phyloP scores from a whole-genome alignment of 495 filamentous ascomycete species.

The Mytilinidion resinicola region DNA sequence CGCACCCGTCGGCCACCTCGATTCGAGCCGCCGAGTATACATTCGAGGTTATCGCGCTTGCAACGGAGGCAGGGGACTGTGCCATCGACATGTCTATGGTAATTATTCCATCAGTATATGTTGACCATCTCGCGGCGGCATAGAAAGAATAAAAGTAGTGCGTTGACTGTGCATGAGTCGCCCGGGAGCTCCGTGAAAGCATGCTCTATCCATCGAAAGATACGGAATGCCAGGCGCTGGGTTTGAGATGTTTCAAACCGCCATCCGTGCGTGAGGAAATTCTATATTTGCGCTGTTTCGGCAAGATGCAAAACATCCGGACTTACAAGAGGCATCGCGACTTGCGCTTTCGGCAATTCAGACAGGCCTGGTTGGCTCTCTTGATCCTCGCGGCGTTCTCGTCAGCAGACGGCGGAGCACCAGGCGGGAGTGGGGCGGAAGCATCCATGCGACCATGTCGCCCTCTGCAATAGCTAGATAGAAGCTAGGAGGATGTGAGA shows the following conservation, averaged over 20 bases:
- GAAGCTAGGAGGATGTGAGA: background rate
- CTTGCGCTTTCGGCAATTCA: slow-evolving; percentile 58
- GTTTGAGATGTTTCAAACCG: too few species aligned
- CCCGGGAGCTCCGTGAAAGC: too few species aligned
- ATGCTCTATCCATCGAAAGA: too few species aligned
- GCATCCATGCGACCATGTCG: slow-evolving; percentile 18
- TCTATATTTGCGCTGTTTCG: too few species aligned
- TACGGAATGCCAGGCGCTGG: too few species aligned
- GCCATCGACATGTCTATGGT: slow-evolving; percentile 32
- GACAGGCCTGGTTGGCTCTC: slow-evolving; percentile 56
- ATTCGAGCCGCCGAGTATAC: slow-evolving; percentile 56
- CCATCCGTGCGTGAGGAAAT: too few species aligned
- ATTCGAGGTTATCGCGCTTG: slow-evolving; percentile 52
- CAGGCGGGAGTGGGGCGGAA: slow-evolving; percentile 7
- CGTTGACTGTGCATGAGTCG: too few species aligned
- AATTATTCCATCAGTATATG: too few species aligned
- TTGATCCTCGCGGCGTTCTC: slow-evolving; percentile 37
- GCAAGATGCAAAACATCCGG: slow-evolving; percentile 1
- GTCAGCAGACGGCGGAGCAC: background rate
- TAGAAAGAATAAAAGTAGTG: too few species aligned
- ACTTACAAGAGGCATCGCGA: slow-evolving; percentile 59
- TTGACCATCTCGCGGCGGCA: too few species aligned
- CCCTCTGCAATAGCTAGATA: slow-evolving; percentile 1
- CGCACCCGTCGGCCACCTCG: slow-evolving; percentile 56
- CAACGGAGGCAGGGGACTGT: slow-evolving; percentile 55